A percentile compares a stretch with the other conserved stretches of the same genome.
Conservation (phyloP, 1,284 basidiomycete species). For the Microbotryum silenes-acaulis region DNA sequence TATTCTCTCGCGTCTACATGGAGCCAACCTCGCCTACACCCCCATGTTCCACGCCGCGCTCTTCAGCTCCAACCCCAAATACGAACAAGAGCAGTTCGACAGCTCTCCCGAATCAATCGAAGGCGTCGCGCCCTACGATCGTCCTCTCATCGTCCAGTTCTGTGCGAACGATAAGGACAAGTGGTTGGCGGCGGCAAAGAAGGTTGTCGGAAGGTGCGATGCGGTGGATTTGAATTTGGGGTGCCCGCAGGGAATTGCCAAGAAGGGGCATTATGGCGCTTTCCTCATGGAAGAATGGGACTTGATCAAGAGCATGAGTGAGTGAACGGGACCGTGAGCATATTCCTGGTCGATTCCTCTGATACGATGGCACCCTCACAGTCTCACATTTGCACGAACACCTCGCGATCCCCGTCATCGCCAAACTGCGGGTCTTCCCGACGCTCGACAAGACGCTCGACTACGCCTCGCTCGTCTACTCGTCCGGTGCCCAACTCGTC, state of each 20-base stretch:
- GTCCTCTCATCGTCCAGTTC: conserved; percentile 86
- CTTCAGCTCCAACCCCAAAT: conserved; percentile 53
- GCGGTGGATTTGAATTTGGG: conserved; percentile 93
- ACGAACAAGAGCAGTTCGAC: conserved; percentile 62
- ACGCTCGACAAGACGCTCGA: conserved; percentile 77
- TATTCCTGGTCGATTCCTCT: neutral
- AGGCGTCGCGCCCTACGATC: conserved; percentile 54
- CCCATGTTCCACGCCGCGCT: conserved; percentile 97
- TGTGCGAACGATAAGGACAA: conserved; percentile 80
- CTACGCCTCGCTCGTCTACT: conserved; percentile 90
- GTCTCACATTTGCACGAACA: conserved; percentile 78
- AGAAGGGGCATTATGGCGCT: conserved; percentile 75
- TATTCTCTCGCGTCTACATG: conserved; percentile 75
- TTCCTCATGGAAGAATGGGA: conserved; percentile 95
- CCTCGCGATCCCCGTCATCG: conserved; percentile 81
- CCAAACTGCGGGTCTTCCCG: conserved; percentile 89
- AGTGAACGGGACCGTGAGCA: conserved; percentile 38
- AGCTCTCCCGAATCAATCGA: conserved; percentile 56
- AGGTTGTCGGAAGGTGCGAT: conserved; percentile 63
- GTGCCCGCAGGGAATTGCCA: conserved; percentile 93
- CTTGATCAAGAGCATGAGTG: conserved; percentile 68
- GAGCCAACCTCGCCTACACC: conserved; percentile 74
- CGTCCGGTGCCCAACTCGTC: conserved; percentile 88
- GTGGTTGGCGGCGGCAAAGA: conserved; percentile 63
- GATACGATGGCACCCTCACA: conserved; percentile 37